These are phyloP conservation scores for Coleophoma eucalyptorum DNA, from an alignment of 2,329 filamentous ascomycete species.

Conservation along the genomic window DNA sequence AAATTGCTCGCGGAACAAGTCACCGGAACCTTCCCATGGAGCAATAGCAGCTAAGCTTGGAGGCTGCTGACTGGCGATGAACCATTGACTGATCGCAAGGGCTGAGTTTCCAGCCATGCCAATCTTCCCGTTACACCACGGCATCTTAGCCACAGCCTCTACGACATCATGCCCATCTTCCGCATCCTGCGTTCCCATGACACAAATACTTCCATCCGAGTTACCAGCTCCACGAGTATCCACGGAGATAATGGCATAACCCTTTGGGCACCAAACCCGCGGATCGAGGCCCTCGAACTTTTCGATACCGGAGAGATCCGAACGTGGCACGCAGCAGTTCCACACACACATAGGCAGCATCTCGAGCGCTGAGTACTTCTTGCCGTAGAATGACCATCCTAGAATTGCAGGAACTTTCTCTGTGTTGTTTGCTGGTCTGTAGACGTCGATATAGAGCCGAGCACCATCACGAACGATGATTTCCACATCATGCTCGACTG, in stretches of 20 bases:
- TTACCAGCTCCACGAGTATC: conserved; percentile 17
- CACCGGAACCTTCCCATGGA: conserved; percentile 12
- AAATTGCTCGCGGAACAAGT: conserved; percentile 12
- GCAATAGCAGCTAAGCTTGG: conserved; percentile 11
- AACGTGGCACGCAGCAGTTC: conserved; percentile 1
- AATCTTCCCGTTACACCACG: conserved; percentile 21
- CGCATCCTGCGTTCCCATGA: conserved; percentile 18
- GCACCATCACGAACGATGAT: conserved; percentile 15
- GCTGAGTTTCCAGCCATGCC: conserved; percentile 21
- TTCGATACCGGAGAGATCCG: conserved; percentile 11
- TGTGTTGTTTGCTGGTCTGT: conserved; percentile 8
- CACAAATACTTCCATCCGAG: conserved; percentile 15
- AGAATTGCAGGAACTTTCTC: conserved; percentile 12
- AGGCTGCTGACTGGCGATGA: conserved; percentile 13
- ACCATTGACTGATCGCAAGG: conserved; percentile 22
- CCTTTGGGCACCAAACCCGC: conserved; percentile 15
- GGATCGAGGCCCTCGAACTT: conserved; percentile 21
- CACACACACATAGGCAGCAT: conserved; percentile 10
- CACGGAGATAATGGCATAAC: conserved; percentile 21
- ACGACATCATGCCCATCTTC: conserved; percentile 23
- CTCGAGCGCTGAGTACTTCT: conserved; percentile 13
- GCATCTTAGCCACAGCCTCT: conserved; percentile 15
- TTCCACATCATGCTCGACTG: conserved; percentile 10
- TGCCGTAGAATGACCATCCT: conserved; percentile 16
- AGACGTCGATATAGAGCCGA: conserved; percentile 15